Evolutionary conservation across 805 yeast genomes (phyloP).

Genomic region (Candida quercuum): DNA sequence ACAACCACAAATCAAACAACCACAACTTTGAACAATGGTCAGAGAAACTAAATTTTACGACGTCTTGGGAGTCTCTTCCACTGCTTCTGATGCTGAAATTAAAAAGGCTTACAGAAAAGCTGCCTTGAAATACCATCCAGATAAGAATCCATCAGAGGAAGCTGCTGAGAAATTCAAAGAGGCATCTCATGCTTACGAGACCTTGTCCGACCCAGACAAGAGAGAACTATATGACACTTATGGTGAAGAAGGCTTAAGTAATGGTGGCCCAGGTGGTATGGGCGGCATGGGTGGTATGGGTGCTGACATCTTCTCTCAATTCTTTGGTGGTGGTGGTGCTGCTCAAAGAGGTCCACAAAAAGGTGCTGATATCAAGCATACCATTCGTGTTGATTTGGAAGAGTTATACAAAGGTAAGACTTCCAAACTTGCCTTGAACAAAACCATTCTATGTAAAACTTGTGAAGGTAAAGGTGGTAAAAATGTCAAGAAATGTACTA

Average conservation of each 20-base stretch:
- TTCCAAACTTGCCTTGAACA: constrained; percentile 89
- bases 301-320: constrained; percentile 73
- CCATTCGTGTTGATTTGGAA: constrained; percentile 79
- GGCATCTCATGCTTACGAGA: constrained; percentile 81
- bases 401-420: constrained; percentile 93
- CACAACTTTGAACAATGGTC: constrained; percentile 50
- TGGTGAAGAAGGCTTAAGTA: constrained; percentile 89
- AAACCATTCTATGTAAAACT: constrained; percentile 78
- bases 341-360: constrained; percentile 79
- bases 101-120: constrained; percentile 80
- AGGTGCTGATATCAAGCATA: constrained; percentile 89
- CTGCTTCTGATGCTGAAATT: constrained; percentile 64
- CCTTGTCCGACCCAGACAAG: constrained; percentile 82
- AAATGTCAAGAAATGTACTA: constrained; percentile 78
- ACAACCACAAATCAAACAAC: no score
- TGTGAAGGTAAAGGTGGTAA: constrained; percentile 98
- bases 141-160: constrained; percentile 78
- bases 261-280: constrained; percentile 68
- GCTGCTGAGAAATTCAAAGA: constrained; percentile 96
- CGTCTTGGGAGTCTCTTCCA: constrained; percentile 62
- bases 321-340: constrained; percentile 79
- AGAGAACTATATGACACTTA: constrained; percentile 83
- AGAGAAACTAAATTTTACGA: constrained; percentile 78
- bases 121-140: constrained; percentile 80
- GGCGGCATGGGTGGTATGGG: no score